phyloP scores from a whole-genome alignment of 2,329 filamentous ascomycete species.

The Triangularia setosa region DNA sequence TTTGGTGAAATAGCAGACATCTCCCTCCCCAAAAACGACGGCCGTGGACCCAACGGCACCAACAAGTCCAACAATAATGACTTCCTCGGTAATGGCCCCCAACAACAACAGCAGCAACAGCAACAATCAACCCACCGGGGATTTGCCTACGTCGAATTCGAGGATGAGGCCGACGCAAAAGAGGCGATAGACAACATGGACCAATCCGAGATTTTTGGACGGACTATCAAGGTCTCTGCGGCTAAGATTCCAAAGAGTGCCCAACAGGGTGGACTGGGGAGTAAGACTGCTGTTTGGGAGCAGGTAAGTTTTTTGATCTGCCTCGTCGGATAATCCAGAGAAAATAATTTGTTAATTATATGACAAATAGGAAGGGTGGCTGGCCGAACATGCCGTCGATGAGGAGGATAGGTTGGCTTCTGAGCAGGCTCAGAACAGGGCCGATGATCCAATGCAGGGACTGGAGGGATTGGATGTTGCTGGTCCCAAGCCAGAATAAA shows the following conservation, averaged over 20 bases:
- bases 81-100: background rate
- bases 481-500: constrained; percentile 74
- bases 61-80: background rate
- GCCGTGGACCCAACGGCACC: constrained; percentile 45
- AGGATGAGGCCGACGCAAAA: constrained; percentile 76
- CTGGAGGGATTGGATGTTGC: constrained; percentile 91
- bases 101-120: background rate
- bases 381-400: constrained; percentile 80
- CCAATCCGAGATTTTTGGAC: constrained; percentile 88
- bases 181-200: constrained; percentile 99
- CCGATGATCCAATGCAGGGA: constrained; percentile 90
- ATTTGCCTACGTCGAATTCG: constrained; percentile 95
- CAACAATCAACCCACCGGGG: constrained; percentile 63
- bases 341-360: constrained; percentile 4
- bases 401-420: constrained; percentile 68
- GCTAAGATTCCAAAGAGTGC: constrained; percentile 89
- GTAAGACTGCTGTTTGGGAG: constrained; percentile 94
- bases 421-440: constrained; percentile 53
- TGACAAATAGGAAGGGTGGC: constrained; percentile 73
- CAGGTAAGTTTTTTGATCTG: constrained; percentile 59
- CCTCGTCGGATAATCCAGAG: background rate
- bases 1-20: constrained; percentile 96
- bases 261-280: constrained; percentile 64
- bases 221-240: constrained; percentile 84
- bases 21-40: constrained; percentile 81